A percentile compares a stretch with the other conserved stretches of the same genome.
Conservation (phyloP, 345 rosid species). For the Cardamine chenopodiifolia region DNA sequence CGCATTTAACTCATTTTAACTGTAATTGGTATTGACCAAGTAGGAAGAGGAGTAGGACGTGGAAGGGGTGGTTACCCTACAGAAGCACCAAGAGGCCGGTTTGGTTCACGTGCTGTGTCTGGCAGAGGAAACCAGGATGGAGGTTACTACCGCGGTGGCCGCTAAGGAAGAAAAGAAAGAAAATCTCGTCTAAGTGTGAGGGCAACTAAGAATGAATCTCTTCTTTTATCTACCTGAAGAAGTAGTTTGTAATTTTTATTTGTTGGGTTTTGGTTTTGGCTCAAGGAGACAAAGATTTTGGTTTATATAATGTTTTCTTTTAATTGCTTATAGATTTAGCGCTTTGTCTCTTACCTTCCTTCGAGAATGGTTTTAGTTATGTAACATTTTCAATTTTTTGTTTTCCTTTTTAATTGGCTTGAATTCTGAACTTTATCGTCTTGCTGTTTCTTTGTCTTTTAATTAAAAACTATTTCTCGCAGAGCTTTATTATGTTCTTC, state of each 20-base stretch:
- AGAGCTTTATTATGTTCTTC: neutral
- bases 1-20: neutral
- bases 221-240: constrained; percentile 24
- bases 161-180: constrained; percentile 36
- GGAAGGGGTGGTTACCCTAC: constrained; percentile 72
- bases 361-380: constrained; percentile 51
- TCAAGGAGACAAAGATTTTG: constrained; percentile 38
- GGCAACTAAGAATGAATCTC: constrained; percentile 13
- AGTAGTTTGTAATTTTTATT: constrained; percentile 40
- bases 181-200: constrained; percentile 31
- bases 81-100: constrained; percentile 72
- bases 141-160: constrained; percentile 59
- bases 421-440: neutral
- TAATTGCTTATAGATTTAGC: constrained; percentile 33
- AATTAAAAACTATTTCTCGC: too few relatives aligned
- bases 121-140: constrained; percentile 78
- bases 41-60: constrained; percentile 55
- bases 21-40: neutral
- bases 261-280: constrained; percentile 33
- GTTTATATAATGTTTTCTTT: constrained; percentile 38
- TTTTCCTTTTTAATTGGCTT: constrained; percentile 2
- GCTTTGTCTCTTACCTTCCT: constrained; percentile 23
- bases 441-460: neutral
- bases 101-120: constrained; percentile 57
- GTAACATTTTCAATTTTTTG: constrained; percentile 52